phyloP scores from a whole-genome alignment of 23 red algal species.

The Agarophyton chilense region DNA sequence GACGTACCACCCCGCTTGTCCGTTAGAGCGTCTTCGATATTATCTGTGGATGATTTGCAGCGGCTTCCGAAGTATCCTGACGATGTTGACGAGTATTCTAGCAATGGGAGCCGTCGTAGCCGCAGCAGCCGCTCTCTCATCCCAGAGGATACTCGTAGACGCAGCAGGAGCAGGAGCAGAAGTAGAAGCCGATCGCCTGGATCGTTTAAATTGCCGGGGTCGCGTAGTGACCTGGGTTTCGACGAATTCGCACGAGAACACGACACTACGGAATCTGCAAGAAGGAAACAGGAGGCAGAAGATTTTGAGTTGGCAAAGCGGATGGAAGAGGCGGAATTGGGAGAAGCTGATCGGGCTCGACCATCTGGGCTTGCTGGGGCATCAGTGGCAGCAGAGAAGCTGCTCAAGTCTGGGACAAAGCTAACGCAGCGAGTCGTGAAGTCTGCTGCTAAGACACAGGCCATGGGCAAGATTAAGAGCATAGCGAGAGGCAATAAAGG shows the following conservation, averaged over 20 bases:
- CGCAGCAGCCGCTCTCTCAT: conserved; percentile 15
- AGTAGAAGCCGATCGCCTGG: conserved; percentile 45
- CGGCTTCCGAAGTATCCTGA: conserved; percentile 27
- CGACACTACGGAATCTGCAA: background rate
- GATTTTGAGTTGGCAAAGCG: conserved; percentile 36
- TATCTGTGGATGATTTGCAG: conserved; percentile 2
- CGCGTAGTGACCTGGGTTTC: conserved; percentile 22
- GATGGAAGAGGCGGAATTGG: conserved; percentile 33
- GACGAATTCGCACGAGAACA: conserved; percentile 8
- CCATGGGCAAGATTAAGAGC: conserved; percentile 38
- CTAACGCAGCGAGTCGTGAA: conserved; percentile 40
- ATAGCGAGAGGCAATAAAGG: conserved; percentile 7
- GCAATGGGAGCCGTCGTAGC: background rate
- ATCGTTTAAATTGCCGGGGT: conserved; percentile 16
- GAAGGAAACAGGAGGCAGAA: conserved; percentile 33
- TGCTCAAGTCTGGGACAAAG: conserved; percentile 20
- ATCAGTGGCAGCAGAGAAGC: conserved; percentile 26
- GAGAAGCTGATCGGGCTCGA: background rate
- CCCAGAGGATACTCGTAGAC: conserved; percentile 9
- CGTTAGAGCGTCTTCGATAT: background rate
- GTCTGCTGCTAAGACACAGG: conserved; percentile 13
- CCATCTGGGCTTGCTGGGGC: background rate
- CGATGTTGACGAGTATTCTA: conserved; percentile 11
- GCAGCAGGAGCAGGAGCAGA: conserved; percentile 14
- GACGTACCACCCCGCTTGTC: conserved; percentile 40